Base-by-base conservation (phyloP, 116 monocot species). In the Trichopus zeylanicus region DNA sequence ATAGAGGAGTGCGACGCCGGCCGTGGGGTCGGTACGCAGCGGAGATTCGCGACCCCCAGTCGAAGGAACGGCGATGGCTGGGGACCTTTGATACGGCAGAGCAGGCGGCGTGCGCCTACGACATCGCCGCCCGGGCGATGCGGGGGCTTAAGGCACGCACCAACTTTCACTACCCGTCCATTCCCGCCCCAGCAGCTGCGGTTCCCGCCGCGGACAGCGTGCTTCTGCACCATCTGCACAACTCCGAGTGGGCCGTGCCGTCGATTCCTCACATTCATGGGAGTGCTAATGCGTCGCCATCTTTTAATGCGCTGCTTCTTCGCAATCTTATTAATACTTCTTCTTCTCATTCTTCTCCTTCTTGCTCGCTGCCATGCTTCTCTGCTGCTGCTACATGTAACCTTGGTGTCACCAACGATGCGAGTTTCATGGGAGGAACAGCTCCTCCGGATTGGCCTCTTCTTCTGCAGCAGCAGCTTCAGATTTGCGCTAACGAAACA, bases 51-150 rank as follows among this genome's bases (percentile, higher is more conserved):
- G 95, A 97, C 68, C 95, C 95, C 0, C 79, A 74, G 54, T 84
- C 95, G 8, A 97, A 97, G 53, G 95, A 97, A 70, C 81, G 95
- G 24, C 87, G 87, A 19, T 97, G 95, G 95, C 84, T 90, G 21
- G 95, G 91, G 27, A 97, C 95, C 30, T 97, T 97, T 59, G 95
- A 97, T 73, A 97, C 95, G 1, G 95, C 95, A 7, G 95, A 97
- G 67, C 90, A 97, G 55, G 95, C 95, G 16, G 95, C 95, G 32
- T 87, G 79, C 78, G 95, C 95, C 25, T 97, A 97, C 69, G 95
- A 97, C 72, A 81, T 87, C 67, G 95, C 95, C 9, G 95, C 95
- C 9, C 81, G 95, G 3, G 95, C 91, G 62, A 87, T 97, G 95
- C 81, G 95, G 12, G 95, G 95, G 19, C 33, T 73, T 39, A 87